Percentiles rank a stretch among this genome's conserved stretches.
Conservation (phyloP, 1,139 yeast genomes). For the Nakaseomyces uthaithaninus region DNA sequence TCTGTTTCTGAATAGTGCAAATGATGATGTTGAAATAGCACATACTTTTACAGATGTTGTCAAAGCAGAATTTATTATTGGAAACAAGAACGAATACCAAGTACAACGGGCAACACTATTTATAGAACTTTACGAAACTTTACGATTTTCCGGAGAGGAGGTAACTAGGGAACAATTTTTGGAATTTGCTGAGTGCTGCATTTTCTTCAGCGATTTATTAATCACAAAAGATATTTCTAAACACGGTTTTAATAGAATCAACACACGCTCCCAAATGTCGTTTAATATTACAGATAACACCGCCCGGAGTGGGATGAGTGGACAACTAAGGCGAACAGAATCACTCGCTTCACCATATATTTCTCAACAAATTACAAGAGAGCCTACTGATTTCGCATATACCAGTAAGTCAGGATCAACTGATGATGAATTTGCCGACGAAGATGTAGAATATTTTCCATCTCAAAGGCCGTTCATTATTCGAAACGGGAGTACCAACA, state of each 20-base stretch:
- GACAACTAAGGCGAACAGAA: not conserved
- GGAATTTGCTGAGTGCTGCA: constrained; percentile 45
- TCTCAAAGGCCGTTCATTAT: constrained; percentile 7
- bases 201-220: constrained; percentile 27
- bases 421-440: constrained; percentile 10
- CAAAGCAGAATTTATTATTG: constrained; percentile 17
- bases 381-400: not conserved
- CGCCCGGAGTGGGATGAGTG: constrained; percentile 9
- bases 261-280: constrained; percentile 12
- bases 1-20: constrained; percentile 18
- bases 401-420: not conserved
- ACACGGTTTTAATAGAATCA: constrained; percentile 6
- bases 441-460: constrained; percentile 11
- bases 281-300: constrained; percentile 11
- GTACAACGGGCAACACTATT: constrained; percentile 34
- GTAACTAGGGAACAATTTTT: constrained; percentile 55
- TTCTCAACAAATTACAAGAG: not conserved
- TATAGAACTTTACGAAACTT: constrained; percentile 55
- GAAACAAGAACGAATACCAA: constrained; percentile 13
- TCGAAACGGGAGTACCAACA: constrained; percentile 14
- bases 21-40: constrained; percentile 14
- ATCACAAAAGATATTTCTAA: constrained; percentile 13
- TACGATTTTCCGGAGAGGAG: constrained; percentile 59
- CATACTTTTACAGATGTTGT: constrained; percentile 26
- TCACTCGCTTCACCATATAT: constrained; percentile 1